Evolutionary conservation across 2,329 filamentous ascomycete genomes (phyloP).

Genomic region (Ophiocordyceps camponoti-rufipedis): DNA sequence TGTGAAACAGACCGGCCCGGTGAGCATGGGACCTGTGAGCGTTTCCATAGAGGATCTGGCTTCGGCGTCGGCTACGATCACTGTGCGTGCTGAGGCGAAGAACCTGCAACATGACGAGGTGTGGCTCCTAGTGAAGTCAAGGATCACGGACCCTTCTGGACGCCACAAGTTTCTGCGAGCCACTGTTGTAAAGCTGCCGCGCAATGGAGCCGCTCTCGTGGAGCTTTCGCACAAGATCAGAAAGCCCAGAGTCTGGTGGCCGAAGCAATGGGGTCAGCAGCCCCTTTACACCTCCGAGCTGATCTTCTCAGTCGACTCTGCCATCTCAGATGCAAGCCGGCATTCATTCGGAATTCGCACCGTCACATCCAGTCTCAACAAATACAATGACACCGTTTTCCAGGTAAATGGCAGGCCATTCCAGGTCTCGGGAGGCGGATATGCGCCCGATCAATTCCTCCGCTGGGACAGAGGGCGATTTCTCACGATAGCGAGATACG

Average conservation of each 20-base stretch:
- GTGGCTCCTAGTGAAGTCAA: conserved; percentile 15
- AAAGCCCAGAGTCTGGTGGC: conserved; percentile 41
- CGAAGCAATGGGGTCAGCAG: conserved; percentile 37
- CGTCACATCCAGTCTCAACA: conserved; percentile 31
- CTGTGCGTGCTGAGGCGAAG: conserved; percentile 17
- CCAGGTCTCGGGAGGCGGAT: conserved; percentile 42
- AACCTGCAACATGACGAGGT: conserved; percentile 22
- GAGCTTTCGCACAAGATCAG: conserved; percentile 14
- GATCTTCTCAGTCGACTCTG: conserved; percentile 10
- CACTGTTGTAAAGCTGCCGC: conserved; percentile 15
- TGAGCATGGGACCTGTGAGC: conserved; percentile 24
- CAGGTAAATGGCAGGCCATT: conserved; percentile 37
- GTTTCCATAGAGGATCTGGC: conserved; percentile 15
- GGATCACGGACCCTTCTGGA: conserved; percentile 15
- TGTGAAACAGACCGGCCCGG: conserved; percentile 33
- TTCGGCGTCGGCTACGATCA: conserved; percentile 17
- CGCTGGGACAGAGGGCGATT: conserved; percentile 33
- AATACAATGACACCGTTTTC: conserved; percentile 35
- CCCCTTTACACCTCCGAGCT: conserved; percentile 25
- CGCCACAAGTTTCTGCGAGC: conserved; percentile 9
- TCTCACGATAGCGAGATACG: conserved; percentile 28
- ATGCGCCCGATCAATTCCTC: conserved; percentile 42
- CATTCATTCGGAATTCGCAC: conserved; percentile 12
- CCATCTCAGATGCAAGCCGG: conserved; percentile 10
- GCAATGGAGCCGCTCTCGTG: conserved; percentile 19